phyloP scores from a whole-genome alignment of 768 basidiomycete genomes.

The Termitomyces sp. region DNA sequence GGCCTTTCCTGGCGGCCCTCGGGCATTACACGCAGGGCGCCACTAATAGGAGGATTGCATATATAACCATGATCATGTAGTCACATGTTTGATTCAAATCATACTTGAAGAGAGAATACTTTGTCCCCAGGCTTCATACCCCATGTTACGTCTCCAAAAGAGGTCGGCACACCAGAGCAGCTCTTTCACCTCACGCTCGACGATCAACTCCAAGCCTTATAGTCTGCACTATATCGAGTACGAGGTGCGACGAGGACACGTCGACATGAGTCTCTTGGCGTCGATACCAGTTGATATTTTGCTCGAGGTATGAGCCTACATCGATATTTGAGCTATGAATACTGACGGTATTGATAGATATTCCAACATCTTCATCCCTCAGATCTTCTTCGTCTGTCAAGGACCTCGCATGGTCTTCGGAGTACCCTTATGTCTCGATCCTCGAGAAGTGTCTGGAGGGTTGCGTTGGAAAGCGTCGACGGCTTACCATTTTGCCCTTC shows the following conservation, averaged over 20 bases:
- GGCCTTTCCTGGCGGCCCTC: background rate
- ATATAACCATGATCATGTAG: background rate
- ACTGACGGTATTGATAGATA: slow-evolving; percentile 20
- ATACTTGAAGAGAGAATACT: slow-evolving; percentile 1
- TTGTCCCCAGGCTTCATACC: background rate
- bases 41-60: background rate
- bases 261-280: background rate
- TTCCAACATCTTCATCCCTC: slow-evolving; percentile 27
- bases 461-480: slow-evolving; percentile 17
- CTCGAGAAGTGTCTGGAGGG: slow-evolving; percentile 24
- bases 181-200: background rate
- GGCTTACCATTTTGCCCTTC: slow-evolving; percentile 28
- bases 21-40: background rate
- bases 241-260: background rate
- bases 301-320: slow-evolving; percentile 14
- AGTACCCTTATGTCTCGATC: slow-evolving; percentile 24
- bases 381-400: slow-evolving; percentile 32
- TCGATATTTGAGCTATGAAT: background rate
- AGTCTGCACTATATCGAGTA: background rate
- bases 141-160: background rate
- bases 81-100: slow-evolving; percentile 3
- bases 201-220: background rate
- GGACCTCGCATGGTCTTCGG: slow-evolving; percentile 31
- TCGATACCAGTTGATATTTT: slow-evolving; percentile 17
- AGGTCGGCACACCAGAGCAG: background rate